Base-by-base conservation (phyloP, 2,329 filamentous ascomycete species). In the Aspergillus brasiliensis region DNA sequence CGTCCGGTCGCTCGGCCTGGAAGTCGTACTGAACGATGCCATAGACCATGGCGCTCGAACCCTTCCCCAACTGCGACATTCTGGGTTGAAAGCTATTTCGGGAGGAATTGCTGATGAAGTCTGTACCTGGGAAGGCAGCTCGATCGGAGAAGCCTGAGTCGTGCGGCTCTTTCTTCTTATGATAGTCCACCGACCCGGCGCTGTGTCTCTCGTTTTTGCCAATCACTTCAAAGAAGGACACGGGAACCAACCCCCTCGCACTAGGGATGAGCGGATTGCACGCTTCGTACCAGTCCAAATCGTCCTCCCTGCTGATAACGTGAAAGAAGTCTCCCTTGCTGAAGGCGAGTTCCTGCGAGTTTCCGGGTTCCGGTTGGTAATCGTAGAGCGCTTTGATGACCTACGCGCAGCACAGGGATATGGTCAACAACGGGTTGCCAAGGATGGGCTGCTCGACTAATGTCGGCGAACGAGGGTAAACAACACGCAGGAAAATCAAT, bases 11-110 rank as follows among this genome's bases (percentile, higher is more conserved):
- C 78, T 98, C 94, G 0, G 95, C 95, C 67, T 91, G 87, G 78
- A 99, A 99, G 77, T 98, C 92, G 76, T 97, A 98, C 82, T 96
- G 91, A 67, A 99, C 95, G 59, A 97, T 89, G 62, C 95, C 95
- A 73, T 98, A 98, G 34, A 99, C 92, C 88, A 96, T 96, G 56
- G 92, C 90, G 53, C 92, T 92, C 2, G 81, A 78, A 58, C 75
- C 76, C 72, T 84, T 87, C 21, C 80, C 81, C 66, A 82, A 76
- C 25, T 77, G 72, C 48, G 79, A 79, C 71, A 79, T 74, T 66
- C 77, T 79, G 66, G 72, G 74, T 72, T 62, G 71, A 72, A 57
- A 70, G 58, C 65, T 62, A 60, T 62, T 62, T 51, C 51, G 60
- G 56, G 61, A 66, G 47, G 57, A 56, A 58, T 48, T 61, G 56